Evolutionary conservation across 2,329 filamentous ascomycete species (phyloP), one percentile per base, ranked within the genome.

Genomic region (Aspergillus fischeri): DNA sequence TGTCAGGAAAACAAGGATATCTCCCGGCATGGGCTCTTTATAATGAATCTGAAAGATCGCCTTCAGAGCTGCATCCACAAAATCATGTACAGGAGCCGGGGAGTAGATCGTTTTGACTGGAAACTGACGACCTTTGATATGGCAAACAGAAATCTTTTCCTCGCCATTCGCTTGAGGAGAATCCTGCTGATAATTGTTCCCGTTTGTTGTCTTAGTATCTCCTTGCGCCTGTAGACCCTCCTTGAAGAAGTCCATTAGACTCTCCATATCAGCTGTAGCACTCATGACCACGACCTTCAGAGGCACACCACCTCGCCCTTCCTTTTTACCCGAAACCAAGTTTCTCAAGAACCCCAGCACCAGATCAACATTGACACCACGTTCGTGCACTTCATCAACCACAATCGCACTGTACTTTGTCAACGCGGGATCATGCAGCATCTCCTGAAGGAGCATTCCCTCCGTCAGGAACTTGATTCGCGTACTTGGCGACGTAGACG

Each of bases 261-360:
- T 85, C 59, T 93, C 87, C 57, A 96, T 86, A 72, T 97, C 91
- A 41, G 92, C 91, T 6, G 94, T 99, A 51, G 94, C 94, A 81
- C 92, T 97, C 94, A 99, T 99, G 69, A 97, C 85, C 35, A 96
- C 84, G 3, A 97, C 86, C 72, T 96, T 97, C 55, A 99, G 77
- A 1, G 89, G 87, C 29, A 88, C 78, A 4, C 89, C 89, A 7
- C 87, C 86, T 4, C 89, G 84, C 6, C 86, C 86, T 48, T 83
- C 79, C 41, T 84, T 82, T 35, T 73, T 72, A 3, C 75, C 76
- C 27, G 80, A 78, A 1, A 94, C 77, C 49, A 97, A 83, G 59
- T 89, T 88, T 69, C 90, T 90, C 60, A 99, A 71, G 63, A 99
- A 97, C 0, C 94, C 94, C 27, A 95, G 80, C 9, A 97, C 81